These are phyloP conservation scores for Capronia americana DNA, from an alignment of 2,329 filamentous ascomycete genomes.

Conservation along the genomic window DNA sequence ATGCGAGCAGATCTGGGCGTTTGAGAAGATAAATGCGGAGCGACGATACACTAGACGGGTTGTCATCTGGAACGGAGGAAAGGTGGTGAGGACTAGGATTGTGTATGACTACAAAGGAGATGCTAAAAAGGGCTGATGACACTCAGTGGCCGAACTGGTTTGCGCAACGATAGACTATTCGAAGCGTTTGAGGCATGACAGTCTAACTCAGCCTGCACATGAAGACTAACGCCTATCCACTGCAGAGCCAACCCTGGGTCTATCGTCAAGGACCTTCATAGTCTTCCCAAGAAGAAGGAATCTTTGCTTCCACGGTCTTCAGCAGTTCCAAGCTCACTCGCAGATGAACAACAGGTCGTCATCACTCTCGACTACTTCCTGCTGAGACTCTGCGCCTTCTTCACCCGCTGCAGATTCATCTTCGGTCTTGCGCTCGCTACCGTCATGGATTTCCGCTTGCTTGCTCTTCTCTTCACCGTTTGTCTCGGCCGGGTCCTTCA, in stretches of 20 bases:
- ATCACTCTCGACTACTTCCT: background rate
- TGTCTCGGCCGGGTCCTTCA: background rate
- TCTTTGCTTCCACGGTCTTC: background rate
- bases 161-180: background rate
- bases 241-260: background rate
- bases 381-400: background rate
- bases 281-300: background rate
- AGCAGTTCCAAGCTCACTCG: background rate
- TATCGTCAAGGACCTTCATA: background rate
- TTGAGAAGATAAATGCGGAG: constrained; percentile 50
- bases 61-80: constrained; percentile 47
- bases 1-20: constrained; percentile 58
- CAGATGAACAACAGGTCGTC: background rate
- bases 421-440: background rate
- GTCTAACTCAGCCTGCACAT: background rate
- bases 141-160: background rate
- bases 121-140: constrained; percentile 10
- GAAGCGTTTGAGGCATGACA: background rate
- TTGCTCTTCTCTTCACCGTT: background rate
- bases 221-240: background rate
- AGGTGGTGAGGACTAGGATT: constrained; percentile 47
- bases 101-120: constrained; percentile 49
- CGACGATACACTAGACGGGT: constrained; percentile 52
- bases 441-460: background rate
- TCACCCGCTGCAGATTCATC: background rate